phyloP scores from a whole-genome alignment of 1,284 basidiomycete species.

The Puccinia polysora region DNA sequence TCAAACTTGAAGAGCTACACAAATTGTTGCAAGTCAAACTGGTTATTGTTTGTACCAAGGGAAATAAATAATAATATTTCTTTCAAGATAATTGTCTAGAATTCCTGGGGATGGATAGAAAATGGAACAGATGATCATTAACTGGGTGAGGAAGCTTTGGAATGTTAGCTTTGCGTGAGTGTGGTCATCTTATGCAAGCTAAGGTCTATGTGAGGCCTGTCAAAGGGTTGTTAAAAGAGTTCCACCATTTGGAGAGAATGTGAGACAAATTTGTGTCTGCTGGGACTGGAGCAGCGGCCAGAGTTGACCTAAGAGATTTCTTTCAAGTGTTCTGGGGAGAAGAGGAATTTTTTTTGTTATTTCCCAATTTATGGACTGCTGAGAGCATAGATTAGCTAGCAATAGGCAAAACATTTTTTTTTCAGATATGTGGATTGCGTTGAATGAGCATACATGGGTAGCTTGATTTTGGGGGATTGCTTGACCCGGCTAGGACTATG shows the following conservation, averaged over 20 bases:
- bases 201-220: no score
- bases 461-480: slow-evolving; percentile 34
- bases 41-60: no score
- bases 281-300: slow-evolving; percentile 61
- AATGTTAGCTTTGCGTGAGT: no score
- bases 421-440: slow-evolving; percentile 8
- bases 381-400: slow-evolving; percentile 51
- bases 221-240: slow-evolving; percentile 3
- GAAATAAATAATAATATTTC: no score
- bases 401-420: slow-evolving; percentile 52
- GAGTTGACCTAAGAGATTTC: slow-evolving; percentile 51
- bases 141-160: no score
- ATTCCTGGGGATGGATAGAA: no score
- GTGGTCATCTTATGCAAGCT: no score
- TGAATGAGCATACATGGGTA: slow-evolving; percentile 50
- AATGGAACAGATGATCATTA: no score
- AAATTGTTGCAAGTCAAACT: no score
- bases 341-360: slow-evolving; percentile 67
- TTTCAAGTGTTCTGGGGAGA: slow-evolving; percentile 61
- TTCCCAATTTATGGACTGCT: slow-evolving; percentile 58
- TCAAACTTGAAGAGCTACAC: no score
- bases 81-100: no score
- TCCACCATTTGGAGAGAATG: slow-evolving; percentile 50
- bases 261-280: slow-evolving; percentile 87
- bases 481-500: slow-evolving; percentile 33